These are phyloP conservation scores for Lactuca saligna DNA, from an alignment of 129 eudicot species.

Conservation along the genomic window DNA sequence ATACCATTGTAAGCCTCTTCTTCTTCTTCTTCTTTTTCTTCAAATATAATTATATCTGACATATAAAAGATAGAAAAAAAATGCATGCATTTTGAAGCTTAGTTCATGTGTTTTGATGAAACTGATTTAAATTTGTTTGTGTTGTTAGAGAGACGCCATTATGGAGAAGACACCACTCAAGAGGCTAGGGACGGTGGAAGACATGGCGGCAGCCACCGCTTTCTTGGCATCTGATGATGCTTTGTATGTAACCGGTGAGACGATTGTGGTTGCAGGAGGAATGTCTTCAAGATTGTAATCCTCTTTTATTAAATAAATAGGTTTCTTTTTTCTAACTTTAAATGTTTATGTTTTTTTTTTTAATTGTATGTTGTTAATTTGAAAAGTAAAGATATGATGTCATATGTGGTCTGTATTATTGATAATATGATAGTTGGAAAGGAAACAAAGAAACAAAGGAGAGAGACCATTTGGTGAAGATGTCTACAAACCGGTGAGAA, in stretches of 20 bases:
- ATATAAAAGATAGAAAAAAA: neutral
- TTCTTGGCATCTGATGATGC: constrained; percentile 91
- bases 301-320: no score
- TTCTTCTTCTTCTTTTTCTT: neutral
- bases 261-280: constrained; percentile 89
- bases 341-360: neutral
- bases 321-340: neutral
- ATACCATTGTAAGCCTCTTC: constrained; percentile 45
- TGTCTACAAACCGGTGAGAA: no score
- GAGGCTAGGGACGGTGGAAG: constrained; percentile 87
- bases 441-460: no score
- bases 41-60: neutral
- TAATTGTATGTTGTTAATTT: neutral
- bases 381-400: neutral
- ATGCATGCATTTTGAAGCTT: neutral
- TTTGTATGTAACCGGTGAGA: constrained; percentile 88
- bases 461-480: no score
- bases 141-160: constrained; percentile 46
- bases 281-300: constrained; percentile 66
- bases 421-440: no score
- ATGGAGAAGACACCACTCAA: constrained; percentile 56
- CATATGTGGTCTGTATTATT: no score
- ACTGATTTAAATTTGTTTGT: constrained; percentile 16
- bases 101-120: neutral
- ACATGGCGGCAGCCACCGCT: constrained; percentile 88